These are phyloP conservation scores for Spathaspora jeffriesii DNA, from an alignment of 1,139 yeast genomes.

Conservation along the genomic window DNA sequence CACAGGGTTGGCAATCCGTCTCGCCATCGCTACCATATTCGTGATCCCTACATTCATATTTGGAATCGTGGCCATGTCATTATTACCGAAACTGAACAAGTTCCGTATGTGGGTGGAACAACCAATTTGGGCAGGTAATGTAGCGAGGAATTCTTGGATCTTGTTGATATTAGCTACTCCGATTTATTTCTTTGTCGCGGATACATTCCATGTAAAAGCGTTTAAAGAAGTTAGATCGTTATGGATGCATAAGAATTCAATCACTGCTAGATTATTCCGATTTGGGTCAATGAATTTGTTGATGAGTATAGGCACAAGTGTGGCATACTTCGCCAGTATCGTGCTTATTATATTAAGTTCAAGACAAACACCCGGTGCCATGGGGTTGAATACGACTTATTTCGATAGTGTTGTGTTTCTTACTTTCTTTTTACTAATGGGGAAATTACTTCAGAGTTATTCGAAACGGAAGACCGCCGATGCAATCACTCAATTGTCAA, in stretches of 20 bases:
- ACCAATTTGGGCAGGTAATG: conserved; percentile 67
- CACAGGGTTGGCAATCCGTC: conserved; percentile 42
- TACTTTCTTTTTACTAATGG: conserved; percentile 69
- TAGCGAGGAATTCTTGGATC: conserved; percentile 65
- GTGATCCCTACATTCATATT: conserved; percentile 72
- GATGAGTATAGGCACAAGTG: conserved; percentile 71
- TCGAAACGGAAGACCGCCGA: conserved; percentile 70
- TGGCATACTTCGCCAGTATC: conserved; percentile 71
- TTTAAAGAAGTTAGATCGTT: conserved; percentile 55
- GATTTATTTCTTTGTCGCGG: conserved; percentile 74
- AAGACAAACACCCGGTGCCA: conserved; percentile 23
- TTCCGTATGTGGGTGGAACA: conserved; percentile 57
- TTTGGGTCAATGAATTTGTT: conserved; percentile 80
- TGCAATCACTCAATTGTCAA: conserved; percentile 56
- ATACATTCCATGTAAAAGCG: conserved; percentile 70
- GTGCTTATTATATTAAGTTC: conserved; percentile 56
- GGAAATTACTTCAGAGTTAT: conserved; percentile 65
- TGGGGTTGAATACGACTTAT: conserved; percentile 63
- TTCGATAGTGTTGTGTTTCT: conserved; percentile 80
- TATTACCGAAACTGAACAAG: conserved; percentile 44
- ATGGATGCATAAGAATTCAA: conserved; percentile 59
- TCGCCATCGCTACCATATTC: conserved; percentile 48
- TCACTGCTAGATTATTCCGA: conserved; percentile 56
- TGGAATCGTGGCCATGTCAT: conserved; percentile 69
- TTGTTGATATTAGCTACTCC: conserved; percentile 68